Conservation (phyloP, 441 rosid species). For the Metrosideros polymorpha region DNA sequence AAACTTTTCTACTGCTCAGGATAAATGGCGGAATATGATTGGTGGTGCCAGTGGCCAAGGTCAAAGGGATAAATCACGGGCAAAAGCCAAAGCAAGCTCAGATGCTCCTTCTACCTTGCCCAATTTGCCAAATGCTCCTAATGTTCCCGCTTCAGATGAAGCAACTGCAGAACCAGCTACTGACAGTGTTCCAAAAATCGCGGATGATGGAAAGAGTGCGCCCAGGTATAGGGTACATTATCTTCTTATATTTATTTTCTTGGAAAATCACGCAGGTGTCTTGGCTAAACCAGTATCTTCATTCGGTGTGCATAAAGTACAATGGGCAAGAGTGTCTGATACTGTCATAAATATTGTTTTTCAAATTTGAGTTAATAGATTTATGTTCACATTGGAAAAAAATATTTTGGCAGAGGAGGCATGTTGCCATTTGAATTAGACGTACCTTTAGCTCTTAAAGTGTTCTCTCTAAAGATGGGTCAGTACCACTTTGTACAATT, state of each 20-base stretch:
- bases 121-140: constrained; percentile 20
- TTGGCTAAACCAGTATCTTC: neutral
- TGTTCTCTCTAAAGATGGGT: neutral
- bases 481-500: neutral
- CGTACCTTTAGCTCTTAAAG: neutral
- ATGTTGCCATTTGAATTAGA: neutral
- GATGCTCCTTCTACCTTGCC: constrained; percentile 21
- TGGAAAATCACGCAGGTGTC: neutral
- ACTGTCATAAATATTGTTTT: neutral
- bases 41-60: constrained; percentile 56
- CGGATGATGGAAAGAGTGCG: constrained; percentile 10
- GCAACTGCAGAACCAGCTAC: constrained; percentile 6
- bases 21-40: constrained; percentile 82
- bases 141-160: constrained; percentile 12
- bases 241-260: neutral
- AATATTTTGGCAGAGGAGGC: neutral
- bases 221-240: constrained; percentile 30
- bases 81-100: constrained; percentile 37
- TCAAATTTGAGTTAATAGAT: neutral
- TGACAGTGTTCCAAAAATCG: constrained; percentile 22
- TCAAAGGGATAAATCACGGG: constrained; percentile 51
- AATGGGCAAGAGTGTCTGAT: neutral
- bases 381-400: neutral
- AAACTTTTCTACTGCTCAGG: constrained; percentile 20
- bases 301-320: neutral